Percentiles rank a stretch among this genome's conserved stretches.
Evolutionary conservation across 1,284 basidiomycete genomes (phyloP).

Genomic region (Athelia sp.): DNA sequence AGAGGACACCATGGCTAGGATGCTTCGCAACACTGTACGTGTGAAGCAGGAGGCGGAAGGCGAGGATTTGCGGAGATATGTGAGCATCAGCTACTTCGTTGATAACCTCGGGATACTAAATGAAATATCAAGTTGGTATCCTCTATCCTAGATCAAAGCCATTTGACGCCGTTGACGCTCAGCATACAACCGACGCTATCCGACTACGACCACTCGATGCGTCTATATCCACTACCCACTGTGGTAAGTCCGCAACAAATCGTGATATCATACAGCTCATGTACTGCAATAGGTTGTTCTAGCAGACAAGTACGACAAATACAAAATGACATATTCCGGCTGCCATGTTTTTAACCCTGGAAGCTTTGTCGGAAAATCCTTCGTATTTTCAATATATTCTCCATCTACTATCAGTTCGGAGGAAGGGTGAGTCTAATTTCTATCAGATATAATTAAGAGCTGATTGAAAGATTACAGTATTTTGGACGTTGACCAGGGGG

Average conservation of each 20-base stretch:
- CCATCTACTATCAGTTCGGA: conserved; percentile 75
- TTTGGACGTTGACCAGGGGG: conserved; percentile 30
- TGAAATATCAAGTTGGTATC: conserved; percentile 96
- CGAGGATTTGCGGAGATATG: conserved; percentile 84
- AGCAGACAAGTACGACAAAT: conserved; percentile 95
- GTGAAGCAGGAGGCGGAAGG: conserved; percentile 74
- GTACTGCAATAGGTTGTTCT: conserved; percentile 68
- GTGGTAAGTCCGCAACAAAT: conserved; percentile 47
- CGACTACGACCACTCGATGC: conserved; percentile 90
- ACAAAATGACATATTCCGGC: conserved; percentile 95
- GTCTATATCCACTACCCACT: conserved; percentile 94
- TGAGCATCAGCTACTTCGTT: too few relatives aligned
- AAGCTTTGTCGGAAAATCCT: conserved; percentile 74
- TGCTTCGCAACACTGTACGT: conserved; percentile 88
- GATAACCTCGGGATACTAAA: too few relatives aligned
- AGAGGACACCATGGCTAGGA: conserved; percentile 91
- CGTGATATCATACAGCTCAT: neutral
- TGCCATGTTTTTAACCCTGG: conserved; percentile 99
- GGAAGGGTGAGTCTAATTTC: conserved; percentile 51
- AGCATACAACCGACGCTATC: conserved; percentile 85
- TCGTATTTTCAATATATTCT: conserved; percentile 85
- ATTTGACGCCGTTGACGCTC: conserved; percentile 82
- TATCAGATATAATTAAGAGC: neutral
- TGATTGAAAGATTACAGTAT: conserved; percentile 18
- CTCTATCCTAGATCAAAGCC: conserved; percentile 87